Conservation (phyloP, 2,329 filamentous ascomycete genomes). For the Sclerotinia nivalis region DNA sequence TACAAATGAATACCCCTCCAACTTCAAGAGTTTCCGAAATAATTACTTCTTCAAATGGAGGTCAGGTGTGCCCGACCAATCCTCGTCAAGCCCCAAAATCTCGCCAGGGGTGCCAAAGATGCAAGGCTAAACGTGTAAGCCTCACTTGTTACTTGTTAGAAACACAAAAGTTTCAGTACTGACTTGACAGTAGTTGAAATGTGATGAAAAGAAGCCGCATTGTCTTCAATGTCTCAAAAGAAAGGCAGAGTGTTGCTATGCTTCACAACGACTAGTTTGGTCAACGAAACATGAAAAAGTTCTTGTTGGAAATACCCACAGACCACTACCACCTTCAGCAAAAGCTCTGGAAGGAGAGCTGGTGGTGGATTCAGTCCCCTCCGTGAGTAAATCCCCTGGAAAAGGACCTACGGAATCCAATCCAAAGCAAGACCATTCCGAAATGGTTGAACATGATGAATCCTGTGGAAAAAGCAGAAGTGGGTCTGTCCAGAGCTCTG, state of each 20-base stretch:
- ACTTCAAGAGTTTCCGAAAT: neutral
- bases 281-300: constrained; percentile 41
- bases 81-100: constrained; percentile 37
- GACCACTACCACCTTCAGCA: neutral
- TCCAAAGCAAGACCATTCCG: neutral
- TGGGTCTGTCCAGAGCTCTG: neutral
- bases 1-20: neutral
- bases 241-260: constrained; percentile 36
- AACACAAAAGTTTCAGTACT: constrained; percentile 8
- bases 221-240: constrained; percentile 36
- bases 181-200: constrained; percentile 35
- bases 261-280: constrained; percentile 35
- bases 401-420: neutral
- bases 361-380: neutral
- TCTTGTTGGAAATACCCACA: constrained; percentile 16
- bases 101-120: constrained; percentile 36
- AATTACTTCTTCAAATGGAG: neutral
- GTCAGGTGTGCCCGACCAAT: constrained; percentile 23
- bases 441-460: neutral
- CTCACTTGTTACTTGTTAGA: constrained; percentile 3
- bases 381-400: too few species aligned
- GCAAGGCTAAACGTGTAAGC: constrained; percentile 38
- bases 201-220: constrained; percentile 38
- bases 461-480: neutral
- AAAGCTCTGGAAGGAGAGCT: neutral